Evolutionary conservation across 2,329 filamentous ascomycete species (phyloP).

Genomic region (Boeremia lycopersici): DNA sequence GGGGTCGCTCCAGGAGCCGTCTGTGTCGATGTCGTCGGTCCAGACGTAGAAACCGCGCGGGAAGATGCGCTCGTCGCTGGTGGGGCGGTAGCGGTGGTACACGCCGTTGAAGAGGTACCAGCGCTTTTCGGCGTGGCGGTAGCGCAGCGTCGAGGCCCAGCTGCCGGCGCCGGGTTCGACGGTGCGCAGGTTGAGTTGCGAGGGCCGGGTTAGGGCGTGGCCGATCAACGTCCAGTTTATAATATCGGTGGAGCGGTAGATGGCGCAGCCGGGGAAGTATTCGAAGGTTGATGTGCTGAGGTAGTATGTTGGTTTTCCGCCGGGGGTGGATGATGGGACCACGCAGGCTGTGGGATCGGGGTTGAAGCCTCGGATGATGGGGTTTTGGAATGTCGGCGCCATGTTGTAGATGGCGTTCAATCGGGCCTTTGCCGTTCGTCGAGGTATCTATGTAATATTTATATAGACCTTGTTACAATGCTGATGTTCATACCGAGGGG

Average conservation of each 20-base stretch:
- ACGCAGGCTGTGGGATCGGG: slow-evolving; percentile 54
- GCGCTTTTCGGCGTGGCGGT: slow-evolving; percentile 15
- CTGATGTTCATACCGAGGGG: slow-evolving; percentile 2
- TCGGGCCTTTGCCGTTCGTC: neutral
- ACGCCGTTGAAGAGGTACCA: slow-evolving; percentile 35
- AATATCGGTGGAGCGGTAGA: slow-evolving; percentile 59
- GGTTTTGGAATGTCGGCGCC: slow-evolving; percentile 42
- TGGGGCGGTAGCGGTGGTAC: slow-evolving; percentile 31
- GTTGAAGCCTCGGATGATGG: slow-evolving; percentile 57
- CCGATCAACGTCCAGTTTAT: slow-evolving; percentile 56
- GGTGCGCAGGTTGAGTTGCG: slow-evolving; percentile 45
- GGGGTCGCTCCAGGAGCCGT: slow-evolving; percentile 29
- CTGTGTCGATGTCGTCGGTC: slow-evolving; percentile 25
- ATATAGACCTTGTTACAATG: neutral
- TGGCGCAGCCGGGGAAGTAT: slow-evolving; percentile 58
- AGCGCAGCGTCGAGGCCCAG: slow-evolving; percentile 32
- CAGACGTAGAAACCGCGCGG: slow-evolving; percentile 57
- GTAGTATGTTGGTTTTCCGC: slow-evolving; percentile 11
- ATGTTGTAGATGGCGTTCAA: neutral
- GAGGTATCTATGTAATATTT: neutral
- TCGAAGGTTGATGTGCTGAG: slow-evolving; percentile 57
- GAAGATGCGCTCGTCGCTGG: slow-evolving; percentile 47
- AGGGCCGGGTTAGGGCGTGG: slow-evolving; percentile 43
- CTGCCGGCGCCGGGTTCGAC: slow-evolving; percentile 30
- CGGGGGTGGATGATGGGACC: slow-evolving; percentile 4